Conservation (phyloP, 768 basidiomycete genomes). For the Cystobasidium onofrii region DNA sequence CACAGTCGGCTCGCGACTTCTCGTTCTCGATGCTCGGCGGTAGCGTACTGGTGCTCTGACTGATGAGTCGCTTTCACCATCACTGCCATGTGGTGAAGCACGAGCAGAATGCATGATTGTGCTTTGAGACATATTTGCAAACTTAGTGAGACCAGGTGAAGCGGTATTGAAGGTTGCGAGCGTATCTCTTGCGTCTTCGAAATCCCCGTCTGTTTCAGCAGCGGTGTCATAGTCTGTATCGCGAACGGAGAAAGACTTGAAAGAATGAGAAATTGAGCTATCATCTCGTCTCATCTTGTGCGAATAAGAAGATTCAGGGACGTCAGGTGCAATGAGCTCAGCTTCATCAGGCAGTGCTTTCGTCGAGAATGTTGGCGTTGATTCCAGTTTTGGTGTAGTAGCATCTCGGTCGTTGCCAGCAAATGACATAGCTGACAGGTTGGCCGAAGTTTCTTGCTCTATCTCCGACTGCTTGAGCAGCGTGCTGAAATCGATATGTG, state of each 20-base stretch:
- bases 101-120: slow-evolving; percentile 5
- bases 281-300: neutral
- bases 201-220: slow-evolving; percentile 40
- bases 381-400: slow-evolving; percentile 21
- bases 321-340: neutral
- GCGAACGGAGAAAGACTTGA: slow-evolving; percentile 29
- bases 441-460: neutral
- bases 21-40: neutral
- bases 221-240: slow-evolving; percentile 46
- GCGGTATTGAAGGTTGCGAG: slow-evolving; percentile 33
- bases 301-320: neutral
- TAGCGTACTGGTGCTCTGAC: neutral
- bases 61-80: slow-evolving; percentile 15
- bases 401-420: slow-evolving; percentile 4
- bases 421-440: neutral
- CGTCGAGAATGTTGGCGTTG: neutral
- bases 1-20: slow-evolving; percentile 4
- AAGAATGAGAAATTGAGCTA: slow-evolving; percentile 12
- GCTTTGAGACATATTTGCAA: slow-evolving; percentile 8
- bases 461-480: neutral
- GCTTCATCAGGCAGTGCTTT: slow-evolving; percentile 12
- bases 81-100: neutral
- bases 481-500: slow-evolving; percentile 59
- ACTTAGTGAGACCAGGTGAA: slow-evolving; percentile 18
- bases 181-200: slow-evolving; percentile 41